Conservation (phyloP, 2,329 filamentous ascomycete species). For the Lasiodiplodia sp. region DNA sequence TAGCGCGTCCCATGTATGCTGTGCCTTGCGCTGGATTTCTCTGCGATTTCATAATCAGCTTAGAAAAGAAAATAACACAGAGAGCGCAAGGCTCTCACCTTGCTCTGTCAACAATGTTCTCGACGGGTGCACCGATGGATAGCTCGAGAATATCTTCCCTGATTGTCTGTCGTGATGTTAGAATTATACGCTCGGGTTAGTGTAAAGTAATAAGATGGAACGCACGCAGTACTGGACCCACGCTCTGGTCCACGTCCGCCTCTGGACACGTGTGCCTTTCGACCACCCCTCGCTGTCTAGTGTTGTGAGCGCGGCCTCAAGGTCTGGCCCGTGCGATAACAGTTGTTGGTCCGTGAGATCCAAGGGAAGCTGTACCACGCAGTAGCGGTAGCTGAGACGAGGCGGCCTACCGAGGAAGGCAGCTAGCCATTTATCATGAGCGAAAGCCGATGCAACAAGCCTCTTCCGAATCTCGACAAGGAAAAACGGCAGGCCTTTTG, state of each 20-base stretch:
- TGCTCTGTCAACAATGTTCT: slow-evolving; percentile 48
- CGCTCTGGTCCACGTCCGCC: slow-evolving; percentile 56
- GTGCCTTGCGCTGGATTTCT: slow-evolving; percentile 37
- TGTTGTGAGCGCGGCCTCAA: slow-evolving; percentile 9
- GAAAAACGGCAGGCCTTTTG: slow-evolving; percentile 41
- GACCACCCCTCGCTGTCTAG: slow-evolving; percentile 20
- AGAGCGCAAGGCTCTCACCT: slow-evolving; percentile 32
- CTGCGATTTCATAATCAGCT: not conserved
- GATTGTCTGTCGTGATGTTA: not conserved
- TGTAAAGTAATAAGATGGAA: not conserved
- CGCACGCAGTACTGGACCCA: slow-evolving; percentile 55
- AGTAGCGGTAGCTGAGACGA: slow-evolving; percentile 60
- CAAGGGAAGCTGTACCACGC: slow-evolving; percentile 60
- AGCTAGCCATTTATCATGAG: slow-evolving; percentile 58
- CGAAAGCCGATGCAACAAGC: slow-evolving; percentile 42
- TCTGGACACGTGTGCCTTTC: slow-evolving; percentile 51
- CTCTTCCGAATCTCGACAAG: slow-evolving; percentile 45
- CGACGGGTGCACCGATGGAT: slow-evolving; percentile 52
- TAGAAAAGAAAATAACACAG: too few species aligned
- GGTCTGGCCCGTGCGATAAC: slow-evolving; percentile 47
- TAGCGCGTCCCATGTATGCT: slow-evolving; percentile 36
- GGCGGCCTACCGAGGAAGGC: slow-evolving; percentile 65
- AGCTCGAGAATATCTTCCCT: slow-evolving; percentile 67
- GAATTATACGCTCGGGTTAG: not conserved
- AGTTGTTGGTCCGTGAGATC: slow-evolving; percentile 61